Percentiles rank a stretch among this genome's conserved stretches.
These are phyloP conservation scores for Diophrys appendiculata DNA, from an alignment of 73 alveolate genomes.

Conservation along the genomic window DNA sequence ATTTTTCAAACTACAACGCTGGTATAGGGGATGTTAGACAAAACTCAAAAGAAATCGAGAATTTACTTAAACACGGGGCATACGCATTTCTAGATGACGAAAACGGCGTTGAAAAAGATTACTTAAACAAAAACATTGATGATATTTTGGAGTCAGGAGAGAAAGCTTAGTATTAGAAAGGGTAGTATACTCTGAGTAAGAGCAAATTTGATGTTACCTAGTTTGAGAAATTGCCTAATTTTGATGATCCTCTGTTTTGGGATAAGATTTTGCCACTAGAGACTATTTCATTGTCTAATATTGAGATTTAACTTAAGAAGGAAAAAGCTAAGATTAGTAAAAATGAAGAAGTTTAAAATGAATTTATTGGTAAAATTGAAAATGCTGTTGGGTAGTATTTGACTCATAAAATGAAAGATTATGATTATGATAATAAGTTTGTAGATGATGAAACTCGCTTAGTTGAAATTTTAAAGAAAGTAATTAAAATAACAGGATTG, in stretches of 20 bases:
- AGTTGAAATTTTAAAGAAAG: slow-evolving; percentile 11
- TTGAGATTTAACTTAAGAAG: slow-evolving; percentile 65
- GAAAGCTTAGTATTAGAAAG: slow-evolving; percentile 56
- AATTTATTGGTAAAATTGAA: slow-evolving; percentile 24
- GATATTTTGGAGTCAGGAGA: slow-evolving; percentile 67
- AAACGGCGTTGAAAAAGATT: slow-evolving; percentile 39
- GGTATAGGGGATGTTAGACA: slow-evolving; percentile 44
- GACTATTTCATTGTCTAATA: slow-evolving; percentile 48
- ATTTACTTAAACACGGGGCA: slow-evolving; percentile 82
- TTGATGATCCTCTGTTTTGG: slow-evolving; percentile 92
- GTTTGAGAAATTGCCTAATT: slow-evolving; percentile 68
- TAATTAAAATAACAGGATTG: neutral
- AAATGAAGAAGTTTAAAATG: slow-evolving; percentile 44
- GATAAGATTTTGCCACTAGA: slow-evolving; percentile 67
- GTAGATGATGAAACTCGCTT: slow-evolving; percentile 27
- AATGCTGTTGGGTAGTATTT: slow-evolving; percentile 15
- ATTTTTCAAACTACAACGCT: neutral
- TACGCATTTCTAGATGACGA: slow-evolving; percentile 68
- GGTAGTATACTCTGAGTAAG: slow-evolving; percentile 70
- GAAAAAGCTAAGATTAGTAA: slow-evolving; percentile 58
- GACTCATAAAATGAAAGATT: neutral
- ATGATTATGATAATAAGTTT: neutral
- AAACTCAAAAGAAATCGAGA: slow-evolving; percentile 82
- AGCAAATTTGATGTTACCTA: slow-evolving; percentile 74
- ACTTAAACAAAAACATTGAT: slow-evolving; percentile 70